Evolutionary conservation across 1,284 basidiomycete species (phyloP).

Genomic region (Hypsizygus ulmarius): DNA sequence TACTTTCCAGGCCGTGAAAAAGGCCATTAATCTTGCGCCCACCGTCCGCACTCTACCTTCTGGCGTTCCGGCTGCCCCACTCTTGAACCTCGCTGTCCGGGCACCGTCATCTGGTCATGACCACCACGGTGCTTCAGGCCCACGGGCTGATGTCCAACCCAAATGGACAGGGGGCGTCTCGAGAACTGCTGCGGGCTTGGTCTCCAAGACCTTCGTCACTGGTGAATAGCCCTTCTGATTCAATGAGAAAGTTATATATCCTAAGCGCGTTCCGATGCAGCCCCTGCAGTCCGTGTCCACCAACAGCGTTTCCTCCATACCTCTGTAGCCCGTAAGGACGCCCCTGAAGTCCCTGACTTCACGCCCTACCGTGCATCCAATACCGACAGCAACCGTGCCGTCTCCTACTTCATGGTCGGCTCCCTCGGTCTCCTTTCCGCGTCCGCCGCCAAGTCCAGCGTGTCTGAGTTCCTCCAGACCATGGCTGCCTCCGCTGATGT

Average conservation of each 20-base stretch:
- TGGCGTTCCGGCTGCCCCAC: constrained; percentile 68
- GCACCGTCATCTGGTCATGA: constrained; percentile 56
- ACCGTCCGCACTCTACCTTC: constrained; percentile 76
- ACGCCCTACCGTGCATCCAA: constrained; percentile 77
- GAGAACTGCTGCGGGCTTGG: constrained; percentile 52
- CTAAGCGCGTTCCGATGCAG: constrained; percentile 28
- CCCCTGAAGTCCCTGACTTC: constrained; percentile 87
- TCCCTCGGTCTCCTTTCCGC: constrained; percentile 93
- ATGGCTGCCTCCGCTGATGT: constrained; percentile 99
- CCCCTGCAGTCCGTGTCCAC: constrained; percentile 50
- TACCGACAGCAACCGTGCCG: constrained; percentile 72
- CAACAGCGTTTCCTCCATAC: constrained; percentile 76
- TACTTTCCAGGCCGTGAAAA: constrained; percentile 69
- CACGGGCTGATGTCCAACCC: constrained; percentile 67
- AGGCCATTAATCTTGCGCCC: constrained; percentile 79
- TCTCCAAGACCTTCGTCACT: constrained; percentile 65
- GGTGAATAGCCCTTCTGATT: constrained; percentile 48
- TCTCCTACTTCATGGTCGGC: constrained; percentile 98
- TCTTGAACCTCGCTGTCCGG: constrained; percentile 68
- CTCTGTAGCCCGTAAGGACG: constrained; percentile 60
- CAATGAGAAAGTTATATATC: constrained; percentile 5
- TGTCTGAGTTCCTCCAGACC: constrained; percentile 93
- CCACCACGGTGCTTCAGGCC: constrained; percentile 53
- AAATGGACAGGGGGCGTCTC: constrained; percentile 63
- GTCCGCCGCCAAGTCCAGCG: constrained; percentile 90